These are phyloP conservation scores for Blastocladiella emersonii DNA, from an alignment of 371 early-diverging fungal genomes.

Conservation along the genomic window DNA sequence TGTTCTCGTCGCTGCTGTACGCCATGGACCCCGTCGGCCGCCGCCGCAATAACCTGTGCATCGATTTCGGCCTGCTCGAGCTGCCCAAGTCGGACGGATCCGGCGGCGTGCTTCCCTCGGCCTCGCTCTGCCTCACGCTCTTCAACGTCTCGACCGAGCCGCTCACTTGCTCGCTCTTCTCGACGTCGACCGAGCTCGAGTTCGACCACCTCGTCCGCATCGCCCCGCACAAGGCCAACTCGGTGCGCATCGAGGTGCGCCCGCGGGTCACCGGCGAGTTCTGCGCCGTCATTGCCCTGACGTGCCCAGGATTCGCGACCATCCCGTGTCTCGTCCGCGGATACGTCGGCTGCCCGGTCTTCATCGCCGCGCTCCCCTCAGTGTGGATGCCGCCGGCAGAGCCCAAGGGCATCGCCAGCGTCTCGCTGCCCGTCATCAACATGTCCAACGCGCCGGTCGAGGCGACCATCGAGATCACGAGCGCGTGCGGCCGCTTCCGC, in stretches of 20 bases:
- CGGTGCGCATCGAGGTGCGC: slow-evolving; percentile 24
- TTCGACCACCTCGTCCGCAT: slow-evolving; percentile 28
- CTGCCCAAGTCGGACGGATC: not conserved
- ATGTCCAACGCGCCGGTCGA: slow-evolving; percentile 12
- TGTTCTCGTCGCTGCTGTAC: slow-evolving; percentile 1
- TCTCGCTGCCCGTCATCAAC: slow-evolving; percentile 23
- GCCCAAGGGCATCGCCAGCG: slow-evolving; percentile 12
- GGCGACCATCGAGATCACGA: not conserved
- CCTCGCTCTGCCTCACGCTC: slow-evolving; percentile 23
- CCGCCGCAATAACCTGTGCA: not conserved
- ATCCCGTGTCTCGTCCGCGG: slow-evolving; percentile 27
- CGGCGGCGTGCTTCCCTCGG: not conserved
- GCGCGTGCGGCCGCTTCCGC: not conserved
- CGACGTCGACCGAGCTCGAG: slow-evolving; percentile 14
- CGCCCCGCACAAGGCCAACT: slow-evolving; percentile 30
- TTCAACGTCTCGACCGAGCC: slow-evolving; percentile 29
- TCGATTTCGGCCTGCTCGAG: not conserved
- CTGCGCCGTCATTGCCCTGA: slow-evolving; percentile 8
- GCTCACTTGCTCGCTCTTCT: slow-evolving; percentile 28
- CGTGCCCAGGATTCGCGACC: slow-evolving; percentile 39
- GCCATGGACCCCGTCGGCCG: not conserved
- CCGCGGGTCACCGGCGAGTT: not conserved
- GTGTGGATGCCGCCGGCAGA: slow-evolving; percentile 12
- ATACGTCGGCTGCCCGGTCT: slow-evolving; percentile 32
- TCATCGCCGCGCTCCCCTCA: slow-evolving; percentile 11